Evolutionary conservation across 352 stramenopile species (phyloP).

Genomic region (Phytophthora macrochlamydospora): DNA sequence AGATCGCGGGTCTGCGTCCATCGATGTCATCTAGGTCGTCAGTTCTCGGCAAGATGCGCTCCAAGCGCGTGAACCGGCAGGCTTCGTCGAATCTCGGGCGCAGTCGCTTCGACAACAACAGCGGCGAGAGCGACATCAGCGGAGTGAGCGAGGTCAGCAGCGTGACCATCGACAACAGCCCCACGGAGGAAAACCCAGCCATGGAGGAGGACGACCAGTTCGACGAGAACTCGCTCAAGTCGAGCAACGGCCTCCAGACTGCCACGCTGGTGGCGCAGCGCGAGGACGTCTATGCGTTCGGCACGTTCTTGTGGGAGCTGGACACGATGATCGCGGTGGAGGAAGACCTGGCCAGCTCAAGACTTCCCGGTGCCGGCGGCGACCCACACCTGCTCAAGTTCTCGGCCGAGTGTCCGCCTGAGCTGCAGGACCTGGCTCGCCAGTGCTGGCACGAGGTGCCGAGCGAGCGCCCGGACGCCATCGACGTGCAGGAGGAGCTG

Average conservation of each 20-base stretch:
- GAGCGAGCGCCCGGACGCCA: slow-evolving; percentile 50
- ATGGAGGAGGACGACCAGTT: slow-evolving; percentile 32
- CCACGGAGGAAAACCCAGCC: slow-evolving; percentile 19
- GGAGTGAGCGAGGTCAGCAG: slow-evolving; percentile 29
- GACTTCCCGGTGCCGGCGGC: slow-evolving; percentile 21
- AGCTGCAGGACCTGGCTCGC: slow-evolving; percentile 57
- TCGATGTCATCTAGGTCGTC: slow-evolving; percentile 11
- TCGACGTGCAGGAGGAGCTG: slow-evolving; percentile 81
- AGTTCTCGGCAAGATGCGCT: slow-evolving; percentile 3
- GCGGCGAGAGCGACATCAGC: slow-evolving; percentile 33
- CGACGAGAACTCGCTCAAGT: slow-evolving; percentile 37
- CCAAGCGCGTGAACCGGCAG: slow-evolving; percentile 4
- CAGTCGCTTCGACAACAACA: slow-evolving; percentile 38
- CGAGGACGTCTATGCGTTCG: slow-evolving; percentile 74
- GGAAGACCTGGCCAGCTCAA: slow-evolving; percentile 47
- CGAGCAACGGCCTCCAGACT: slow-evolving; percentile 17
- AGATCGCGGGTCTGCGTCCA: slow-evolving; percentile 29
- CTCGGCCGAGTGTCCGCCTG: slow-evolving; percentile 57
- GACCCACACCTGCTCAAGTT: slow-evolving; percentile 69
- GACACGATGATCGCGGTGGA: slow-evolving; percentile 76
- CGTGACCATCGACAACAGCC: slow-evolving; percentile 38
- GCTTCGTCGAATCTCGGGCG: slow-evolving; percentile 14
- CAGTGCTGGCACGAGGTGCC: slow-evolving; percentile 69
- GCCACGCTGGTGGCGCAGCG: slow-evolving; percentile 35
- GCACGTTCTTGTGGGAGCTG: slow-evolving; percentile 75